Evolutionary conservation across 805 yeast genomes (phyloP), one percentile per base, ranked within the genome.

Genomic region (Pichia eremophila): DNA sequence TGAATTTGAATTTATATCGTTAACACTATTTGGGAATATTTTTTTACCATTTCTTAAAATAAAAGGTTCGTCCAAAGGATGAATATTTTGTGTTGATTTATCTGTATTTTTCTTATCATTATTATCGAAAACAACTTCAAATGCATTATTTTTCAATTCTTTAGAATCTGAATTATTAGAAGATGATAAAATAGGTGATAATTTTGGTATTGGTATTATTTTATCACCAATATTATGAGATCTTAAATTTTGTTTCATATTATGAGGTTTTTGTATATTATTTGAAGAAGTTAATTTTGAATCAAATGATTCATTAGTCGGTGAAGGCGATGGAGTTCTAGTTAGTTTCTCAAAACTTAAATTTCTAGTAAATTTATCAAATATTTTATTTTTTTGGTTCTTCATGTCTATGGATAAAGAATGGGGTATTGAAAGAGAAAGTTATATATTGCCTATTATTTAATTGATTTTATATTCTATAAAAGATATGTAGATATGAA

Each of bases 31-130:
- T 12, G 52, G 57, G 17, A 39, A 53, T n/a, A 54, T 31, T 29
- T 45, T 41, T 22, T 46, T 49, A 12, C 57, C 57, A 41, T 53
- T 51, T 41, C 49, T 46, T 17, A 54, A 38, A 4, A 43, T 39
- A 7, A 63, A 40, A 3, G 67, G 67, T 48, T 58, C 60, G 46
- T 63, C 67, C 9, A 63, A 38, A 3, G 67, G 67, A 54, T 63
- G 67, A 10, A 60, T 45, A 45, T 58, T 60, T 39, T 51, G 45
- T 9, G 19, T 28, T 29, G 32, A 29, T 29, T 29, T 12, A 29
- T 29, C 14, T 8, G 3, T 2, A 11, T 31, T 27, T 8, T 46
- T 45, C 48, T 51, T 45, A 15, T 37, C 49, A 48, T 12, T 25
- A 37, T 44, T 36, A 45, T 18, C 14, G 40, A 34, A 34, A 14